phyloP scores from a whole-genome alignment of 441 rosid species.

The Sinapis alba region DNA sequence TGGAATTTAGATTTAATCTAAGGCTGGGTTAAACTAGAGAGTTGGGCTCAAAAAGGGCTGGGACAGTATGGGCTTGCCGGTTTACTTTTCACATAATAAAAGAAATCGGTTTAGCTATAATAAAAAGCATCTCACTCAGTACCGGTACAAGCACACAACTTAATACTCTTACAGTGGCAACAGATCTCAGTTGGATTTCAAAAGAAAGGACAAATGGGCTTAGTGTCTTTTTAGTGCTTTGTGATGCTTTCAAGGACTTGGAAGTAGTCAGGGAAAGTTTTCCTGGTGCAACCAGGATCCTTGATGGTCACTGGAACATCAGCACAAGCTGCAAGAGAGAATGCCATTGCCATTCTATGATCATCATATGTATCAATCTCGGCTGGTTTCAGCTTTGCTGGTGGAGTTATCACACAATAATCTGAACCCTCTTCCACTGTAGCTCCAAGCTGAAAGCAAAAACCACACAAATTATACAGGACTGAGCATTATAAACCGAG shows the following conservation, averaged over 20 bases:
- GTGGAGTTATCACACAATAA: conserved; percentile 94
- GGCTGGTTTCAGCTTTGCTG: conserved; percentile 69
- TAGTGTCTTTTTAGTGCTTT: conserved; percentile 43
- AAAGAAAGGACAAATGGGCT: background rate
- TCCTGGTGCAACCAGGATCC: conserved; percentile 93
- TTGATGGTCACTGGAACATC: conserved; percentile 91
- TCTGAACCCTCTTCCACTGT: conserved; percentile 95
- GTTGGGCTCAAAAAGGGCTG: background rate
- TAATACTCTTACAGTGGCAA: conserved; percentile 21
- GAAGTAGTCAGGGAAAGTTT: conserved; percentile 96
- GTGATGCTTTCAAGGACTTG: conserved; percentile 81
- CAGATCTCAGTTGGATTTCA: conserved; percentile 15
- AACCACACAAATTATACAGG: background rate
- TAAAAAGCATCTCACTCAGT: conserved; percentile 12
- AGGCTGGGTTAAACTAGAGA: background rate
- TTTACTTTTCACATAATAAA: background rate
- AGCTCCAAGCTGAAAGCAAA: conserved; percentile 79
- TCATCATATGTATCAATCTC: conserved; percentile 96
- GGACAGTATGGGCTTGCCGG: background rate
- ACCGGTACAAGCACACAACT: conserved; percentile 13
- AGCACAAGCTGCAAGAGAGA: conserved; percentile 97
- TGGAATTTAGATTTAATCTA: background rate
- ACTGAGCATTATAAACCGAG: background rate
- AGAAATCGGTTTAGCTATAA: background rate
- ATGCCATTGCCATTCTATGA: conserved; percentile 99